These are phyloP conservation scores for Naganishia friedmannii DNA, from an alignment of 768 basidiomycete species.

Conservation along the genomic window DNA sequence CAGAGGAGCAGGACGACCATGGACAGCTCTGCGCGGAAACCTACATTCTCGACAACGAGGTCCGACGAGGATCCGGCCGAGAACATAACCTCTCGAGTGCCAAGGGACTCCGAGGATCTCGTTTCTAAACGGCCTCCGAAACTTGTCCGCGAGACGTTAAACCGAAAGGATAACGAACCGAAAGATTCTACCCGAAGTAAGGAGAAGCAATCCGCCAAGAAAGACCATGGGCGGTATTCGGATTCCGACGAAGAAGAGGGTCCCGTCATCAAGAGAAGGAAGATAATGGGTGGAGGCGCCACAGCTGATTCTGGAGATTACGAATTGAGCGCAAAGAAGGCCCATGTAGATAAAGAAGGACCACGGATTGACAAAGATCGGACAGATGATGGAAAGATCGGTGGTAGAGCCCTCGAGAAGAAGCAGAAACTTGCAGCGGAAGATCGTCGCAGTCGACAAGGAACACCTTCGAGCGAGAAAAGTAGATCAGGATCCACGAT, in stretches of 20 bases:
- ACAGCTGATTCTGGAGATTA: background rate
- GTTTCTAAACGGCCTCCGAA: background rate
- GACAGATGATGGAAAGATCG: conserved; percentile 27
- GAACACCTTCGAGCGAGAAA: conserved; percentile 14
- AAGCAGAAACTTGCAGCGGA: conserved; percentile 15
- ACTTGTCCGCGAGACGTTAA: background rate
- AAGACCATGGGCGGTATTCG: background rate
- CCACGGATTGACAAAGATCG: conserved; percentile 2
- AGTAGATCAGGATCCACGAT: background rate
- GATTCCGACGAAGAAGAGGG: conserved; percentile 27
- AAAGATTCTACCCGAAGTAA: background rate
- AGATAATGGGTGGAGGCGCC: background rate
- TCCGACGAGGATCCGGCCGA: background rate
- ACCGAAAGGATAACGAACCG: background rate
- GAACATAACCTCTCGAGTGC: background rate
- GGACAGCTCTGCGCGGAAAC: background rate
- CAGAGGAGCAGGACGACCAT: background rate
- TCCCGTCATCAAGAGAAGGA: conserved; percentile 19
- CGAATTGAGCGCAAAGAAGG: background rate
- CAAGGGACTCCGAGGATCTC: conserved; percentile 30
- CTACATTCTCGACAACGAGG: background rate
- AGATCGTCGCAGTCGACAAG: conserved; percentile 14
- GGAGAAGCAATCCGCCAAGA: conserved; percentile 5
- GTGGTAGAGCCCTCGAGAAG: conserved; percentile 23
- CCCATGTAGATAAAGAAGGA: background rate